Base-by-base conservation (phyloP, 2,329 filamentous ascomycete species). In the Talaromyces sp. region DNA sequence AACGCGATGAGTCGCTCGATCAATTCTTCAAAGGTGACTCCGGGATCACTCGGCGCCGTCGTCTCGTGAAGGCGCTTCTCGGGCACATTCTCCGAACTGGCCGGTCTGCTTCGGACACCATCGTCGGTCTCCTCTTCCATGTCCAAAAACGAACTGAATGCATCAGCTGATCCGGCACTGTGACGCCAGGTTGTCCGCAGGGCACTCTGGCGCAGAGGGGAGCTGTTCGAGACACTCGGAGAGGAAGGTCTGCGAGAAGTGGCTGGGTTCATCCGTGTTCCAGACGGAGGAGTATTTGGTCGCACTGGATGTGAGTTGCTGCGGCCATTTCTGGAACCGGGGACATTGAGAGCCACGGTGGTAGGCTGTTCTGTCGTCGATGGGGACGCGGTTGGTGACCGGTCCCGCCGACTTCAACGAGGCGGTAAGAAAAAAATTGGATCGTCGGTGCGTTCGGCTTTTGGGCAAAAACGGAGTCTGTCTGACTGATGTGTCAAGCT, bases 1-100 rank as follows among this genome's bases (percentile, higher is more conserved):
- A 91, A 85, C 0, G 88, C 84, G 25, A 98, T 82, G 44, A 99
- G 83, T n/a, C 92, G 88, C 75, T 96, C 92, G 21, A 98, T 91
- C 4, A 95, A 80, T 61, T 92, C 89, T 65, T 90, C 87, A 58
- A 82, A 81, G 2, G 76, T 75, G 21, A 73, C 67, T 4, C 79
- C 79, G 3, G 12, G 69, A 66, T 63, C 73, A 33, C 25, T 64
- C 73, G 71, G 63, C 70, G 75, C 37, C 69, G 66, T 8, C 70
- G 70, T 58, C 65, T 67, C 56, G 65, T 71, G 61, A 50, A 67
- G 52, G 62, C 39, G 40, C 42, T 54, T 58, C 37, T 60, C 48
- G 8, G 60, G 44, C 16, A 57, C 35, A 31, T 62, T 42, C 25
- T 58, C 58, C 16, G 58, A 61, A 31, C 60, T 61, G 52, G 37